Evolutionary conservation across 2,329 filamentous ascomycete genomes (phyloP).

Genomic region (Monilinia vaccinii-corymbosi): DNA sequence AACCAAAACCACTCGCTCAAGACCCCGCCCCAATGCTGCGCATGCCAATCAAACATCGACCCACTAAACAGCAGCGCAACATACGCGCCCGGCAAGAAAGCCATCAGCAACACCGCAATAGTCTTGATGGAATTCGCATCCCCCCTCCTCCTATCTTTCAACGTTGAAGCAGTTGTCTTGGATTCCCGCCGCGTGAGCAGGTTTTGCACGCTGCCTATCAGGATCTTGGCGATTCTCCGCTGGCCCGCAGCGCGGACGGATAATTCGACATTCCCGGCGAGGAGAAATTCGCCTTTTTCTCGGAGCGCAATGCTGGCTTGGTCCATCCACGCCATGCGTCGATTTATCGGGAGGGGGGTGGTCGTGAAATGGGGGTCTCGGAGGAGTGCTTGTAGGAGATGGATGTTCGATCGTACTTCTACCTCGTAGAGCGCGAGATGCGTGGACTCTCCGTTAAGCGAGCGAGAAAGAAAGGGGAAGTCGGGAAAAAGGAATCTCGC

Average conservation of each 20-base stretch:
- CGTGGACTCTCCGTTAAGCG: background rate
- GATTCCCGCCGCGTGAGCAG: background rate
- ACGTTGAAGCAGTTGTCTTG: background rate
- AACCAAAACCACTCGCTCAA: constrained; percentile 7
- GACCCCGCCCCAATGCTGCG: background rate
- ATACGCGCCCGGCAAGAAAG: background rate
- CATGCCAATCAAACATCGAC: constrained; percentile 5
- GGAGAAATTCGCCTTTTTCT: constrained; percentile 1
- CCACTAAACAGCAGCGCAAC: background rate
- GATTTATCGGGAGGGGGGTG: background rate
- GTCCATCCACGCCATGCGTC: background rate
- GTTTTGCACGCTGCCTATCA: background rate
- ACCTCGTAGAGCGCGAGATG: background rate
- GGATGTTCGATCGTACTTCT: background rate
- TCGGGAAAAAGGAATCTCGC: background rate
- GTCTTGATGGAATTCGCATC: background rate
- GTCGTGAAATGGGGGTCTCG: background rate
- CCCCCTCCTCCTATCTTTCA: background rate
- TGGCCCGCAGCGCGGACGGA: background rate
- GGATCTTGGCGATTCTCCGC: background rate
- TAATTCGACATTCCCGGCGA: background rate
- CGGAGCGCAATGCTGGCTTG: background rate
- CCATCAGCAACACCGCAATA: background rate
- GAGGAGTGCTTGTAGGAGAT: background rate
- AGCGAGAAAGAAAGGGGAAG: background rate